A percentile compares a stretch with the other conserved stretches of the same genome.
phyloP scores from a whole-genome alignment of 176 grass and related monocot species.

The Oryza meridionalis region DNA sequence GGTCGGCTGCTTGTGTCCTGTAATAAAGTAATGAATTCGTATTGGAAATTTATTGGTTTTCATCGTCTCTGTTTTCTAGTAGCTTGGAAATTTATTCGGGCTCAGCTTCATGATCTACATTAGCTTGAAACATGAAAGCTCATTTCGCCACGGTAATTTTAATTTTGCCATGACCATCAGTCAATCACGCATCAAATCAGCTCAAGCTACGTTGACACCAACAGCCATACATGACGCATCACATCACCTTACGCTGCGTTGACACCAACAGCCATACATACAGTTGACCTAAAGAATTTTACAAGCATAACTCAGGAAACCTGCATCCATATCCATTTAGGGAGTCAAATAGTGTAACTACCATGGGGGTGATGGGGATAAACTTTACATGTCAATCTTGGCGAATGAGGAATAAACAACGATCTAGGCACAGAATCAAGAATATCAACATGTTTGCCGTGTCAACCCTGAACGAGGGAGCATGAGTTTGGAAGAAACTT shows the following conservation, averaged over 20 bases:
- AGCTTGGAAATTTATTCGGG: neutral
- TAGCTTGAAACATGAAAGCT: neutral
- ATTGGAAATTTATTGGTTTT: neutral
- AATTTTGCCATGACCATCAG: neutral
- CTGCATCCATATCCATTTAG: conserved; percentile 22
- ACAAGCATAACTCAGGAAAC: neutral
- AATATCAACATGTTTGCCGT: conserved; percentile 35
- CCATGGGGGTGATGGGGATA: neutral
- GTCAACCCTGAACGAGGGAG: conserved; percentile 16
- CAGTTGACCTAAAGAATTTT: neutral
- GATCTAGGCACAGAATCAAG: conserved; percentile 24
- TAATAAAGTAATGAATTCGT: neutral
- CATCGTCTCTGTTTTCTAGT: neutral
- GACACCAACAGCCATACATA: neutral
- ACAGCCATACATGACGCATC: no score
- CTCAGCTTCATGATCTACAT: neutral
- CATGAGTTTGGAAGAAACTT: conserved; percentile 9
- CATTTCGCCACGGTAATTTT: neutral
- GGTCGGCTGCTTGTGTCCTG: neutral
- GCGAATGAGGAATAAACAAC: conserved; percentile 28
- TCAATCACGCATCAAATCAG: neutral
- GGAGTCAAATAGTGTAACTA: neutral
- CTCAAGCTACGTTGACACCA: no score
- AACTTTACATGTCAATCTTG: conserved; percentile 43
- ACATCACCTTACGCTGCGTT: neutral